These are phyloP conservation scores for Fomitiporia mediterranea DNA, from an alignment of 1,284 basidiomycete genomes.

Conservation along the genomic window DNA sequence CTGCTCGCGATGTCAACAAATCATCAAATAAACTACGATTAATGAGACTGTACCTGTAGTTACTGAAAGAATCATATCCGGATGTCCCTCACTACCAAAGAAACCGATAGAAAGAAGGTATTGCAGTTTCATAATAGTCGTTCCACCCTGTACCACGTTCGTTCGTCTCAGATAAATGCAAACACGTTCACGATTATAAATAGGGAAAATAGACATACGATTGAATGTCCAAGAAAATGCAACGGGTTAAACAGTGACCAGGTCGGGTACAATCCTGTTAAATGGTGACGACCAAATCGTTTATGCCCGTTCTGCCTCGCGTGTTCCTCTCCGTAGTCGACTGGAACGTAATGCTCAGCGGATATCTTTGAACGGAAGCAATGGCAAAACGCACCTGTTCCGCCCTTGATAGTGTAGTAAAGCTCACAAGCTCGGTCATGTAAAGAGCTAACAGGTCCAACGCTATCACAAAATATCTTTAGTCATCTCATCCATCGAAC, in stretches of 20 bases:
- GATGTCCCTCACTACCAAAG: slow-evolving; percentile 36
- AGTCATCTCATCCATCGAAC: not conserved
- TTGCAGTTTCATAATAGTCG: slow-evolving; percentile 46
- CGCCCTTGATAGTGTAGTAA: slow-evolving; percentile 48
- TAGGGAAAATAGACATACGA: too few species aligned
- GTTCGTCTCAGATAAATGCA: too few species aligned
- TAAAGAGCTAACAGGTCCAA: slow-evolving; percentile 49
- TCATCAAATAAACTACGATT: not conserved
- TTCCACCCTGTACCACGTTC: slow-evolving; percentile 37
- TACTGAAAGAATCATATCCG: slow-evolving; percentile 45
- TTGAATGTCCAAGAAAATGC: slow-evolving; percentile 53
- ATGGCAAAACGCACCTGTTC: slow-evolving; percentile 34
- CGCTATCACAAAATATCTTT: too few species aligned
- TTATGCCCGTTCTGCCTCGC: slow-evolving; percentile 34
- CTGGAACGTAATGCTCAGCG: slow-evolving; percentile 21
- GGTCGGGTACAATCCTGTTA: slow-evolving; percentile 40
- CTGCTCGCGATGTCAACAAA: slow-evolving; percentile 25
- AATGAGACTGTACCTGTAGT: slow-evolving; percentile 34
- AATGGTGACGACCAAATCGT: slow-evolving; percentile 41
- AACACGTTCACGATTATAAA: too few species aligned
- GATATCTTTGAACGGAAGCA: not conserved
- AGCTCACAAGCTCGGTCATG: slow-evolving; percentile 58
- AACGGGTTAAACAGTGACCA: slow-evolving; percentile 43
- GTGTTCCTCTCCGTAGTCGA: slow-evolving; percentile 41
- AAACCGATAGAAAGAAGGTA: slow-evolving; percentile 37